These are phyloP conservation scores for Claviceps pusilla DNA, from an alignment of 2,329 filamentous ascomycete species.

Conservation along the genomic window DNA sequence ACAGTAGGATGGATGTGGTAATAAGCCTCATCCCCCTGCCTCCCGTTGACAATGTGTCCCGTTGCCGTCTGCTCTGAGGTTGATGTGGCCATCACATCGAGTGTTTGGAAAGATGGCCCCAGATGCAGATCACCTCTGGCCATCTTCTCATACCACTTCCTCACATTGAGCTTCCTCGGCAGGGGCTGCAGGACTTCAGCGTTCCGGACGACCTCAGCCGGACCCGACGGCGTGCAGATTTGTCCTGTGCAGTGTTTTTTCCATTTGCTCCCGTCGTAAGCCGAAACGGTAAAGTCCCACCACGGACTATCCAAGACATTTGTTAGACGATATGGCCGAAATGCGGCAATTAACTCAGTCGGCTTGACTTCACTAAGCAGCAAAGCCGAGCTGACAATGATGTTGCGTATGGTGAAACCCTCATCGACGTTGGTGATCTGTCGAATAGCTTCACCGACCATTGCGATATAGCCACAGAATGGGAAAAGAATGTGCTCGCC, in stretches of 20 bases:
- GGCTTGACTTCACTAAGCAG: conserved; percentile 15
- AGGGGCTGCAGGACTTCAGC: not conserved
- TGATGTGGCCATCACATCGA: not conserved
- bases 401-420: conserved; percentile 15
- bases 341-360: conserved; percentile 18
- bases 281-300: conserved; percentile 18
- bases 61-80: not conserved
- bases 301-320: conserved; percentile 12
- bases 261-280: conserved; percentile 11
- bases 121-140: not conserved
- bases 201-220: not conserved
- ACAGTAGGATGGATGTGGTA: not conserved
- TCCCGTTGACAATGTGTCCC: not conserved
- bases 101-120: not conserved
- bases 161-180: not conserved
- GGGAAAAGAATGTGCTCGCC: conserved; percentile 27
- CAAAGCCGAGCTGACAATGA: conserved; percentile 17
- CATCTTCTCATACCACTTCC: not conserved
- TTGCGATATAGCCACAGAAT: conserved; percentile 21
- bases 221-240: not conserved
- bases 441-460: conserved; percentile 13
- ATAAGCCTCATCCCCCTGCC: not conserved
- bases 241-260: conserved; percentile 7
- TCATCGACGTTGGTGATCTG: conserved; percentile 7
- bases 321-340: conserved; percentile 13